Evolutionary conservation across 495 filamentous ascomycete species (phyloP), one percentile per base, ranked within the genome.

Genomic region (Amphirosellinia nigrospora): DNA sequence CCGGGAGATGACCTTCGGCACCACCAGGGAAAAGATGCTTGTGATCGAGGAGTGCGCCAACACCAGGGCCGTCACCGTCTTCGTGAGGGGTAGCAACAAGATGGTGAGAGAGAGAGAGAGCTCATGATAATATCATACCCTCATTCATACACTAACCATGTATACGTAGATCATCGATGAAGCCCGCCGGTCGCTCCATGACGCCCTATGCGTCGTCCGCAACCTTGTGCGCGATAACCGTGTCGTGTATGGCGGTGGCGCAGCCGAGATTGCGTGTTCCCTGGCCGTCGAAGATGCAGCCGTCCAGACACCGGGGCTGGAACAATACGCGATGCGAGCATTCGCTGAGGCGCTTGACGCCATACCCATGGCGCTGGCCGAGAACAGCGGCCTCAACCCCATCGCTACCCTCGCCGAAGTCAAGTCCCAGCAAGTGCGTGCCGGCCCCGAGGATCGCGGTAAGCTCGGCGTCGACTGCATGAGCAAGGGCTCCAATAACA

Each of bases 1-100:
- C 46, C 87, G 95, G 64, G 94, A 98, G 83, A 92, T 98, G 90
- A 91, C 87, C 43, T 99, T 99, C 75, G 96, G 96, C 73, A 99
- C 96, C 5, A 98, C 96, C 34, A 88, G 96, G 77, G 96, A 99
- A 80, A 97, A 98, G 88, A 99, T 99, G 96, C 87, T 99, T 68
- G 92, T 99, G 64, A 98, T 99, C 75, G 96, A 99, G 81, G 96
- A 98, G 82, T 98, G 96, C 76, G 96, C 96, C 78, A 98, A 99
- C 85, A 97, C 93, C 60, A 88, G 96, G 69, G 96, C 96, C 36
- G 96, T 98, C 56, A 99, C 96, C 0, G 89, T 96, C 52, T 99
- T 99, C 78, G 90, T 99, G 56, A 86, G 96, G 79, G 96, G 96
- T 73, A 97, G 94, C 85, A 99, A 99, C 87, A 99, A 98, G 87